Evolutionary conservation across 2,329 filamentous ascomycete genomes (phyloP), one percentile per base, ranked within the genome.

Genomic region (Monilinia laxa): DNA sequence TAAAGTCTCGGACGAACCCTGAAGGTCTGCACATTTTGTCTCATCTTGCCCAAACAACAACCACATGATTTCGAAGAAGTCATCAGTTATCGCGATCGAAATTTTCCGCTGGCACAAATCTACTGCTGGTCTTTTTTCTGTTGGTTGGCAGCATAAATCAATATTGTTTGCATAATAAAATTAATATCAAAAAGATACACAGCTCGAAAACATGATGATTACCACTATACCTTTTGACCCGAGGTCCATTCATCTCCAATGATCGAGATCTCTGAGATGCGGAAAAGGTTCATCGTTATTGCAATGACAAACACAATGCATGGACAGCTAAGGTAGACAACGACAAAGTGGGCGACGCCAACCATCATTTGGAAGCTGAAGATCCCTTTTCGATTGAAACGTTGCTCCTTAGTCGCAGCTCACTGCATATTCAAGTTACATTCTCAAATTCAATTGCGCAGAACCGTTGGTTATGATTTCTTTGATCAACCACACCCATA

Each of bases 321-420:
- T 40, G 47, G 54, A 59, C n/a, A 65, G 52, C 54, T 64, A 64
- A 64, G 52, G 42, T 64, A 64, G 20, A 56, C 54, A n/a, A 28
- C n/a, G 62, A 65, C 40, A 40, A 58, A 59, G 54, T 58, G 53
- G 56, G 45, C 64, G 55, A 49, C 64, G 56, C 56, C 64, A 62
- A 28, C 47, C 64, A 52, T 62, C 55, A 62, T 62, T 54, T 65
- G 64, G 52, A 65, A 65, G 64, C 64, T 65, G 64, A 65, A 38
- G 64, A 62, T 28, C 47, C 38, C 12, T 20, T 65, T 62, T 65
- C 47, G 12, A 65, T 47, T 62, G 64, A 62, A 65, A 65, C 56
- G 64, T 65, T 65, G 56, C 64, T 62, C 51, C n/a, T 42, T 28
- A 14, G 47, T 45, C 16, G 63, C 38, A 56, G 56, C 56, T 65